phyloP scores from a whole-genome alignment of 2,329 filamentous ascomycete species.

The Talaromyces sp. region DNA sequence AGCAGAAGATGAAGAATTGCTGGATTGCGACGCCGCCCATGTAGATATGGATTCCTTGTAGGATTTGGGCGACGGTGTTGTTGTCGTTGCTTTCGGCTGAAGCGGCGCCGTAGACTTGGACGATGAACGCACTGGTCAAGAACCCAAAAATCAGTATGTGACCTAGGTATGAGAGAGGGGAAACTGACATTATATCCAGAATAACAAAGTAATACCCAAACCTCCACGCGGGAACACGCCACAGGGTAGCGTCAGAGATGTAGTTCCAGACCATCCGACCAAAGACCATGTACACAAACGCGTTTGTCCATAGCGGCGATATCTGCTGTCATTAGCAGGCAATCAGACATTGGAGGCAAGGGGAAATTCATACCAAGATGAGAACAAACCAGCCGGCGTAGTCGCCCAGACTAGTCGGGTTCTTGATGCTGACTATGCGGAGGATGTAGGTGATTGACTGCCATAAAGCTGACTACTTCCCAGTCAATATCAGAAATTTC shows the following conservation, averaged over 20 bases:
- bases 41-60: constrained; percentile 46
- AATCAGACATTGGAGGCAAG: background rate
- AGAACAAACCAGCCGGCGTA: constrained; percentile 20
- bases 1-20: constrained; percentile 52
- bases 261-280: constrained; percentile 48
- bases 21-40: constrained; percentile 55
- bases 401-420: constrained; percentile 35
- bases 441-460: constrained; percentile 40
- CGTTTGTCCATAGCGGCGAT: constrained; percentile 41
- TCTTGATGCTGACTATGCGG: constrained; percentile 39
- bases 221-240: constrained; percentile 35
- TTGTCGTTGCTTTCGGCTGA: constrained; percentile 5
- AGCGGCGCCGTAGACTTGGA: constrained; percentile 13
- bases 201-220: constrained; percentile 42
- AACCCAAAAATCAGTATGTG: background rate
- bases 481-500: background rate
- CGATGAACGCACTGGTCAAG: constrained; percentile 6
- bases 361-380: background rate
- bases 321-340: constrained; percentile 29
- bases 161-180: too few relatives aligned
- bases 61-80: background rate
- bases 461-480: constrained; percentile 18
- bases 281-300: constrained; percentile 48
- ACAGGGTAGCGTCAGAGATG: constrained; percentile 36
- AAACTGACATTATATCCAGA: constrained; percentile 34